Evolutionary conservation across 176 grass and related monocot genomes (phyloP).

Genomic region (Chrysopogon serrulatus): DNA sequence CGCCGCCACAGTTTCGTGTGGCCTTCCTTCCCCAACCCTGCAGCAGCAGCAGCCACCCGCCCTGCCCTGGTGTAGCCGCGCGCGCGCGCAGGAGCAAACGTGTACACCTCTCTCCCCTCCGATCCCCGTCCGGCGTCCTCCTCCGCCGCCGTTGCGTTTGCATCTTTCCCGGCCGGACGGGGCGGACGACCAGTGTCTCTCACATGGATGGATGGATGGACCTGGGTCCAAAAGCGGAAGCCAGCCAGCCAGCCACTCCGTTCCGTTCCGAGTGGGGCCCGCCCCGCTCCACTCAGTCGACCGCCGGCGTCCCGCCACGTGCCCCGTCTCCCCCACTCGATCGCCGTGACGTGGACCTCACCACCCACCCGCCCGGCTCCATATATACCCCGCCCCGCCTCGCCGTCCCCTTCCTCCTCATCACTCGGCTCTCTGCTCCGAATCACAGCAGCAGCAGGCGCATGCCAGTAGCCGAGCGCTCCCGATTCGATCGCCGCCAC

Average conservation of each 20-base stretch:
- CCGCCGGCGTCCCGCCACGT: constrained; percentile 43
- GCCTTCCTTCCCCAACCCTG: neutral
- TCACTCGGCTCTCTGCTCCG: neutral
- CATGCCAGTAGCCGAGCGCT: neutral
- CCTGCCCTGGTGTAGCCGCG: no score
- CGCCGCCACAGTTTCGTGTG: neutral
- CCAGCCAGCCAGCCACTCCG: neutral
- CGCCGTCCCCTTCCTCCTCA: neutral
- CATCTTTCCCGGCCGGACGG: neutral
- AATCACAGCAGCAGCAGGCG: no score
- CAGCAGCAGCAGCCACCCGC: no score
- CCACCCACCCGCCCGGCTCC: neutral
- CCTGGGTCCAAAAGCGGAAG: constrained; percentile 9
- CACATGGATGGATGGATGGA: neutral
- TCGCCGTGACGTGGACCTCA: constrained; percentile 61
- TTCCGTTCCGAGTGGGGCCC: neutral
- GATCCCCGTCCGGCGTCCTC: no score
- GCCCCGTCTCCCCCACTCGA: neutral
- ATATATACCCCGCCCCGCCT: constrained; percentile 31
- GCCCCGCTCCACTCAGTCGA: constrained; percentile 3
- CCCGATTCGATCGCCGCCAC: no score
- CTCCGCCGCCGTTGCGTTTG: neutral
- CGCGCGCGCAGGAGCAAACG: no score
- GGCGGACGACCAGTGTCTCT: neutral
- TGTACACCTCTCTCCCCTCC: neutral